These are phyloP conservation scores for Nemania abortiva DNA, from an alignment of 2,329 filamentous ascomycete species.

Conservation along the genomic window DNA sequence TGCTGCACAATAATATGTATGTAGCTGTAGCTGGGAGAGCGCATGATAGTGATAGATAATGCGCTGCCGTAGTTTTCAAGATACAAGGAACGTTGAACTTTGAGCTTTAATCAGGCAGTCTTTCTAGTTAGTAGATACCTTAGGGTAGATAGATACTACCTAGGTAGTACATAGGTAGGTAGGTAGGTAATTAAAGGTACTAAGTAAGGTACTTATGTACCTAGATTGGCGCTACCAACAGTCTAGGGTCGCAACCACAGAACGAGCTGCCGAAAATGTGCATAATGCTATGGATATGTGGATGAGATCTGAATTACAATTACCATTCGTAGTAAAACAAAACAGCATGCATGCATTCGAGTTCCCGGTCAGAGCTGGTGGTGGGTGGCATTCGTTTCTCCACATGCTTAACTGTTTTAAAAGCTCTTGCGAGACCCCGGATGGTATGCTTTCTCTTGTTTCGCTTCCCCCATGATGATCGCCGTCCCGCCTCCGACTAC, in stretches of 20 bases:
- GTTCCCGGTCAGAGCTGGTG: not conserved
- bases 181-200: no score
- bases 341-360: not conserved
- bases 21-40: no score
- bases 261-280: slow-evolving; percentile 25
- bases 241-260: not conserved
- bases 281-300: slow-evolving; percentile 20
- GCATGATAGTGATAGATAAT: no score
- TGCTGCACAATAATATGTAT: not conserved
- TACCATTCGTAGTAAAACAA: slow-evolving; percentile 2
- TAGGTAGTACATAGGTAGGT: no score
- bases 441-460: not conserved
- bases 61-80: no score
- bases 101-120: no score
- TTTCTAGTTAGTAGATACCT: no score
- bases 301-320: slow-evolving; percentile 19
- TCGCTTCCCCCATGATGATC: not conserved
- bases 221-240: not conserved
- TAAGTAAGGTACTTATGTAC: not conserved
- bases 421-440: not conserved
- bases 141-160: no score
- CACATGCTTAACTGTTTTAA: slow-evolving; percentile 14
- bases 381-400: slow-evolving; percentile 15
- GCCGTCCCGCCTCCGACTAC: not conserved
- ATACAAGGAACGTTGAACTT: no score